Base-by-base conservation (phyloP, 148 eudicot genomes). In the Suaeda aralocaspica region DNA sequence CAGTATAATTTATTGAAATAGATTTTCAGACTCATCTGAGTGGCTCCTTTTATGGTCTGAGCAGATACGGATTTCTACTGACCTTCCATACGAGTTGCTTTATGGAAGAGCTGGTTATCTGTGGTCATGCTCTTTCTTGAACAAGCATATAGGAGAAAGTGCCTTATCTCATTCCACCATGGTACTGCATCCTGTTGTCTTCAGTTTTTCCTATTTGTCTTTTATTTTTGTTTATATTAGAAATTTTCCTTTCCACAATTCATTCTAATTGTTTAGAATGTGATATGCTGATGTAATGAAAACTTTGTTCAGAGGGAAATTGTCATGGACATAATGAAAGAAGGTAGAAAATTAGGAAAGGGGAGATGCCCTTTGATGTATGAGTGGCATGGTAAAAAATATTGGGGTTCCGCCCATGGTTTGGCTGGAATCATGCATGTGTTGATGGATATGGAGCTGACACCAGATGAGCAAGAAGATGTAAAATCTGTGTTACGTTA, bases 371-470 rank as follows among this genome's bases (percentile, higher is more conserved):
- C 88, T 7, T 84, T 93, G 73, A 93, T 90, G 98, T 90, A 79
- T 73, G 96, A 93, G 76, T 88, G 94, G 94, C 78, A 85, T 52
- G 96, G 92, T 34, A 80, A 90, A 73, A 85, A 75, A 73, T 90
- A 93, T 67, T 86, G 89, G 96, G 98, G 98, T 49, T 92, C 92
- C 21, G 98, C 98, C 58, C 96, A 93, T 79, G 98, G 98, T 26
- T 74, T 92, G 72, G 90, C 96, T 22, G 96, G 98, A 71, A 90
- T 92, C 66, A 70, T 90, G 80, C 82, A 90, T 69, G 85, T 90
- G 26, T 76, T 92, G 67, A 90, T 92, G 92, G 87, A 90, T 66
- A 83, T 81, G 85, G 83, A 85, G 57, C 75, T 92, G 81, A 79
- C 80, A 45, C 82, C 84, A 25, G 88, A 88, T 36, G 90, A 90